Base-by-base conservation (phyloP, 441 rosid genomes). In the Bocquillonia castaneifolia region DNA sequence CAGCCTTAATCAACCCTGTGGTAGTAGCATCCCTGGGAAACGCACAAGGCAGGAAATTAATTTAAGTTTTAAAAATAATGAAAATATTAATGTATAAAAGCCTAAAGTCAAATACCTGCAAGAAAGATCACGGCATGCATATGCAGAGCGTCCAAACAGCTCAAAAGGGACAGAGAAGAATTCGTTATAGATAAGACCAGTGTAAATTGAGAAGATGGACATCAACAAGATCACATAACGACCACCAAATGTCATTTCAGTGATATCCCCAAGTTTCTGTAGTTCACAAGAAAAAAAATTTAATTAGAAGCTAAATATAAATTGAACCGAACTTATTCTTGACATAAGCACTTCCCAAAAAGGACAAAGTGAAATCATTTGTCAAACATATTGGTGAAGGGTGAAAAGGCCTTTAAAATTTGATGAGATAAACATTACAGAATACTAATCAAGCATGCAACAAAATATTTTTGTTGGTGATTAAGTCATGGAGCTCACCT, bases 201-300 rank as follows among this genome's bases (percentile, higher is more conserved):
- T 85, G 76, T 83, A 92, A 64, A 95, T 92, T 55, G 99, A 95
- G 81, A 95, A 90, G 55, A 92, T 71, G 67, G 99, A 71, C 98
- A 92, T 95, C 96, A 95, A 73, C 84, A 95, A 0, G 51, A 95
- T 86, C 64, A 90, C 93, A 82, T 95, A 95, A 70, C 98, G 98
- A 15, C 98, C 98, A 60, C 98, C 99, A 76, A 95, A 95, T n/a
- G 89, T 79, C 98, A 92, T 90, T 76, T 89, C 92, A 67, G 87
- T 89, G 56, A 95, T 85, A 78, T 87, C 93, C 69, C 92, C 99
- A 68, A 90, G 98, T 77, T 88, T 86, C 94, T 86, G 85, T 63
- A 61, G 75, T 45, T 64, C 58, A 72, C 31, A 67, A 67, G 55
- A 72, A 69, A 31, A 13, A 66, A 36, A 15, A 42, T 65, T 53